Evolutionary conservation across 495 filamentous ascomycete species (phyloP), one percentile per base, ranked within the genome.

Genomic region (Hypoxylon trugodes): DNA sequence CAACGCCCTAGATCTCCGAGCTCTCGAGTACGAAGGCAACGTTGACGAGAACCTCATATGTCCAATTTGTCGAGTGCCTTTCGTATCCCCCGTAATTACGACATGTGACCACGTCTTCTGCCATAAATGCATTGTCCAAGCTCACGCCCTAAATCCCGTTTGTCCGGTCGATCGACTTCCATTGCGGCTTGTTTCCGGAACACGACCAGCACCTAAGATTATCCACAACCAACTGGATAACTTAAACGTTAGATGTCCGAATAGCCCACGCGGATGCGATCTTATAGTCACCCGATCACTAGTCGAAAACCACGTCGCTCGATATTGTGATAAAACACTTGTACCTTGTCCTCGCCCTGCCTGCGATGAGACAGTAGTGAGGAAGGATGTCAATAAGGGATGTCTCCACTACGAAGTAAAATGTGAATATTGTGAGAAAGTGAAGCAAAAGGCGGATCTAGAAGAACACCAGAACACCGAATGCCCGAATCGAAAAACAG

Each of bases 41-140:
- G 84, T 89, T 57, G 92, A 96, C 73, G 83, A 88, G 59, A 90
- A 93, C 59, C 83, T 96, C 13, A 84, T 91, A 74, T 96, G 92
- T 62, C 84, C 91, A 6, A 92, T 96, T 51, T 96, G 92, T 71
- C 89, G 87, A 60, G 86, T 85, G 22, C 85, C 92, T 9, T 89
- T 93, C 48, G 76, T 91, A 30, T 74, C 84, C 12, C 90, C 92
- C 0, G 79, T 90, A n/a, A 86, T 84, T 36, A 84, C 92, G 16
- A 73, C 79, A 52, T 96, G 92, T 69, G 90, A 78, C 36, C 78
- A 81, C 42, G 78, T 78, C 53, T 96, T 96, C 77, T 96, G 92
- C 73, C 77, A 80, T 28, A 81, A 79, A 40, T 96, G 91, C 67
- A 78, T 95, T 58, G 76, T 81, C 53, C 80, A 84, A 46, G 83